Evolutionary conservation across 495 filamentous ascomycete species (phyloP).

Genomic region (Xylaria scruposa): DNA sequence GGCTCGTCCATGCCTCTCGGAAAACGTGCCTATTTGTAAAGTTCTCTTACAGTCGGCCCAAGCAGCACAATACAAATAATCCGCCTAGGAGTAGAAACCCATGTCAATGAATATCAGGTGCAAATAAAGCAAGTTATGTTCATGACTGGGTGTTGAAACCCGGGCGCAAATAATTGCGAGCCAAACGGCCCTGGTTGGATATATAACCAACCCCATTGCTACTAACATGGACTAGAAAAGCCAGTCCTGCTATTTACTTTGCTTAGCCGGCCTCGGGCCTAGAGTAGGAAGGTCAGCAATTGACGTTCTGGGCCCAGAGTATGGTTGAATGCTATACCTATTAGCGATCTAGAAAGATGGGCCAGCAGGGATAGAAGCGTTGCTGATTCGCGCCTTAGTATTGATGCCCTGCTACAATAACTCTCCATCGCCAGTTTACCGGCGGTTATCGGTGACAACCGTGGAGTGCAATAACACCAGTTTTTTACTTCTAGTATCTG

Average conservation of each 20-base stretch:
- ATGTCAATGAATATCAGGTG: not conserved
- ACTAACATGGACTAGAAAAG: not conserved
- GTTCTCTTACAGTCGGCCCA: not conserved
- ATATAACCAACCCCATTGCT: not conserved
- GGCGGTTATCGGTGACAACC: constrained; percentile 8
- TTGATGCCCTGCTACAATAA: constrained; percentile 13
- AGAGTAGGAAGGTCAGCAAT: constrained; percentile 9
- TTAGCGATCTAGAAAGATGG: constrained; percentile 5
- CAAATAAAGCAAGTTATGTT: not conserved
- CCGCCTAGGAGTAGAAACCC: too few relatives aligned
- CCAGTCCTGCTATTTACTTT: not conserved
- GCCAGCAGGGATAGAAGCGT: constrained; percentile 14
- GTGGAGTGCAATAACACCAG: not conserved
- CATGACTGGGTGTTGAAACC: not conserved
- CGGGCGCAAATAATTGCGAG: not conserved
- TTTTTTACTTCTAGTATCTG: not conserved
- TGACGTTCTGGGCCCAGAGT: not conserved
- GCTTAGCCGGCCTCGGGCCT: constrained; percentile 7
- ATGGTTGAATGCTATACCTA: constrained; percentile 3
- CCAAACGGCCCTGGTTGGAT: not conserved
- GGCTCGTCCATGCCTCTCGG: constrained; percentile 4
- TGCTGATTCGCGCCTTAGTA: not conserved
- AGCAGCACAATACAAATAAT: not conserved
- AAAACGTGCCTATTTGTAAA: not conserved
- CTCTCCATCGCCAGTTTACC: not conserved